Percentiles rank a stretch among this genome's conserved stretches.
These are phyloP conservation scores for Aspergillus ibericus DNA, from an alignment of 2,329 filamentous ascomycete genomes.

Conservation along the genomic window DNA sequence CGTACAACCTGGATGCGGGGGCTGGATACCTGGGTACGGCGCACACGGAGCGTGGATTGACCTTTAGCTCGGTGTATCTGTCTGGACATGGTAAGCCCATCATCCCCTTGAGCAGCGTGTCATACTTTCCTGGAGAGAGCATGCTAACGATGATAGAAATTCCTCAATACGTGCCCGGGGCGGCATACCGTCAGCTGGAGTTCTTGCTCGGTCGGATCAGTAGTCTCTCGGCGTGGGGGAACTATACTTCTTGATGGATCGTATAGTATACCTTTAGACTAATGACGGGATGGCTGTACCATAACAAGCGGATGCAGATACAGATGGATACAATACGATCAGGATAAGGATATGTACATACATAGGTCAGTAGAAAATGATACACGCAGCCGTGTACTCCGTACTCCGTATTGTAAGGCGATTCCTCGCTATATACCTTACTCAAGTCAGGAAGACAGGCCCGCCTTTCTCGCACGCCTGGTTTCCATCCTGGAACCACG, in stretches of 20 bases:
- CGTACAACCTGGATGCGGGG: constrained; percentile 46
- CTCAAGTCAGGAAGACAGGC: no score
- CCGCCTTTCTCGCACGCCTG: no score
- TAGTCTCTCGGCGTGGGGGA: constrained; percentile 6
- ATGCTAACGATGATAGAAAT: constrained; percentile 28
- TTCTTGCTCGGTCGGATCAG: constrained; percentile 69
- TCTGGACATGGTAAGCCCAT: constrained; percentile 57
- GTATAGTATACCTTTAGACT: no score
- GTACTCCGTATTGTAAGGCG: no score
- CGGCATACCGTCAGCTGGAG: constrained; percentile 71
- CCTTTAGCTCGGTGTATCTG: constrained; percentile 64
- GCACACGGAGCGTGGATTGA: constrained; percentile 74
- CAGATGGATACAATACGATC: no score
- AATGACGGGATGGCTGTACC: no score
- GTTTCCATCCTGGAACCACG: no score
- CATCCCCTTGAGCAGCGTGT: not conserved
- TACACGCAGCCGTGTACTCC: no score
- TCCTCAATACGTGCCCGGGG: constrained; percentile 66
- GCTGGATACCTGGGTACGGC: constrained; percentile 68
- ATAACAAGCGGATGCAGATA: no score
- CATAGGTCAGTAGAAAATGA: no score
- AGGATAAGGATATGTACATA: no score
- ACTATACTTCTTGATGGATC: constrained; percentile 10
- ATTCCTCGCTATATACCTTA: no score
- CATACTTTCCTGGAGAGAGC: not conserved